Conservation (phyloP, 176 grass and related monocot genomes). For the Hyparrhenia diplandra region DNA sequence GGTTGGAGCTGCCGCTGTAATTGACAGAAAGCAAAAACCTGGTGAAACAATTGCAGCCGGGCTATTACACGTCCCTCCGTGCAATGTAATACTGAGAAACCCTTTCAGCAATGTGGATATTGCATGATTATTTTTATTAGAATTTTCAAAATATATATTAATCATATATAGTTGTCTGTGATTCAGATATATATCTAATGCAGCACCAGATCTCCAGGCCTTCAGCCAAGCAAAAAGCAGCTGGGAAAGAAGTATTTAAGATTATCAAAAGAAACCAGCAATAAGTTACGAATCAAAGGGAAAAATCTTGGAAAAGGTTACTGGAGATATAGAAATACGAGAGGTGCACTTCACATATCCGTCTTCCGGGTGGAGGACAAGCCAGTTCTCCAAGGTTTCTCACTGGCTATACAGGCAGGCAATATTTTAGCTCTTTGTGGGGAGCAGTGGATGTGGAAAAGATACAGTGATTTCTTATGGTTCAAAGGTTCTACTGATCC, state of each 20-base stretch:
- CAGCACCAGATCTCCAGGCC: slow-evolving; percentile 60
- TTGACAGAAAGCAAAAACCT: slow-evolving; percentile 18
- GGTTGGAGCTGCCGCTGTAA: slow-evolving; percentile 53
- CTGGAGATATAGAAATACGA: slow-evolving; percentile 32
- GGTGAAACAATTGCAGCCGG: slow-evolving; percentile 55
- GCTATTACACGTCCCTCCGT: slow-evolving; percentile 55
- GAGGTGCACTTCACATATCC: slow-evolving; percentile 54
- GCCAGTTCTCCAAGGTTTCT: slow-evolving; percentile 40
- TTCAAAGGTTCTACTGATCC: slow-evolving; percentile 59
- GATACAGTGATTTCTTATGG: slow-evolving; percentile 46
- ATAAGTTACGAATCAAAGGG: slow-evolving; percentile 39
- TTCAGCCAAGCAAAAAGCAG: slow-evolving; percentile 56
- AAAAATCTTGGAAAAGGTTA: slow-evolving; percentile 28
- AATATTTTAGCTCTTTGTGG: slow-evolving; percentile 45
- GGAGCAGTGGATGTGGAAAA: slow-evolving; percentile 57
- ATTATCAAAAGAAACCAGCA: slow-evolving; percentile 40
- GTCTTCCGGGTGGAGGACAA: slow-evolving; percentile 38
- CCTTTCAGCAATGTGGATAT: slow-evolving; percentile 5
- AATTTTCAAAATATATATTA: not conserved
- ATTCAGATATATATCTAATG: slow-evolving; percentile 60
- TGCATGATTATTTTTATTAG: slow-evolving; percentile 7
- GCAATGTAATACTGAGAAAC: slow-evolving; percentile 49
- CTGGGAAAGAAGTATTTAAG: slow-evolving; percentile 36
- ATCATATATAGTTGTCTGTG: not conserved
- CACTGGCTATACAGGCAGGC: slow-evolving; percentile 23